A percentile compares a stretch with the other conserved stretches of the same genome.
phyloP scores from a whole-genome alignment of 2,329 filamentous ascomycete genomes.

The Rasamsonia emersonii region DNA sequence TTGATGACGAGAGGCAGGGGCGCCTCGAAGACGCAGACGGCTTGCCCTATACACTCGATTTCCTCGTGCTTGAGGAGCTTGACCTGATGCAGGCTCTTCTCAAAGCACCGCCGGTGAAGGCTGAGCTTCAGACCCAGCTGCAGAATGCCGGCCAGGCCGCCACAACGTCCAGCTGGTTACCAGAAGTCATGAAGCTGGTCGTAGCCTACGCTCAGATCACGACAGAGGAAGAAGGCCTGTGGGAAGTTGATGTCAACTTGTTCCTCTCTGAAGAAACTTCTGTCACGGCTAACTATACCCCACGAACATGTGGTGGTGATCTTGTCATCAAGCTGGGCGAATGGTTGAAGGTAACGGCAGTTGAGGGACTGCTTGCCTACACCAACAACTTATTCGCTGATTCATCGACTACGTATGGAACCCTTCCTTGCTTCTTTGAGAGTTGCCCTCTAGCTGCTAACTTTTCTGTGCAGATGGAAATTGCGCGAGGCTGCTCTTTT shows the following conservation, averaged over 20 bases:
- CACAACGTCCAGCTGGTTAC: constrained; percentile 67
- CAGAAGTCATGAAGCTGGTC: constrained; percentile 78
- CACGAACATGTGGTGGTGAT: constrained; percentile 85
- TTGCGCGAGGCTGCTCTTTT: constrained; percentile 74
- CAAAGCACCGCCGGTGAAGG: constrained; percentile 76
- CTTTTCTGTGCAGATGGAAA: constrained; percentile 48
- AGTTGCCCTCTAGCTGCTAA: not conserved
- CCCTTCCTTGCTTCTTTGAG: constrained; percentile 3
- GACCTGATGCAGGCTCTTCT: constrained; percentile 91
- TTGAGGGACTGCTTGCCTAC: constrained; percentile 71
- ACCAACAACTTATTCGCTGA: constrained; percentile 63
- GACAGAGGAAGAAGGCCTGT: constrained; percentile 84
- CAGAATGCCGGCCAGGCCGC: constrained; percentile 49
- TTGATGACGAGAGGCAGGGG: constrained; percentile 75
- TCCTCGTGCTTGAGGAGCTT: constrained; percentile 84
- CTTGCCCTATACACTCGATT: constrained; percentile 90
- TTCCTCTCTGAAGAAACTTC: constrained; percentile 93
- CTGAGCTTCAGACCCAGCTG: constrained; percentile 77
- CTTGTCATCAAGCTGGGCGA: constrained; percentile 87
- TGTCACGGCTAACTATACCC: constrained; percentile 91
- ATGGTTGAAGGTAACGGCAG: constrained; percentile 67
- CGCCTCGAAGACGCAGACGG: constrained; percentile 82
- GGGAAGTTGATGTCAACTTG: constrained; percentile 93
- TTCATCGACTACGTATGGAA: constrained; percentile 25
- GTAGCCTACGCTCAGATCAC: constrained; percentile 84